phyloP scores from a whole-genome alignment of 176 grass and related monocot genomes.

The Tuctoria greenei region DNA sequence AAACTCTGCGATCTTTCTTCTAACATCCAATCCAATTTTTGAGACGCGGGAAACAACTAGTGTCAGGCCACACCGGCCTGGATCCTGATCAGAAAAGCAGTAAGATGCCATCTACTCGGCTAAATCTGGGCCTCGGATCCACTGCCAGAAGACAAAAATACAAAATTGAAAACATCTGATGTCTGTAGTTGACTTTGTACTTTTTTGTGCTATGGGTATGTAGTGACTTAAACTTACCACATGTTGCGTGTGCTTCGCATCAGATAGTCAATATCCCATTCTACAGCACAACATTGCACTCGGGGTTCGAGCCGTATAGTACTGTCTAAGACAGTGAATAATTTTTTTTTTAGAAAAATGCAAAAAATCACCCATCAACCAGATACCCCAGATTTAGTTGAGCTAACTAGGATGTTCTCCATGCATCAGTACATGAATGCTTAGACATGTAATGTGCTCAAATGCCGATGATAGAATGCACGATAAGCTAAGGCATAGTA shows the following conservation, averaged over 20 bases:
- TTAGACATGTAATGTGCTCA: neutral
- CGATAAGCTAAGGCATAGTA: neutral
- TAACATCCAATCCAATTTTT: neutral
- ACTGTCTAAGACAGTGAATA: neutral
- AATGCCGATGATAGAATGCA: neutral
- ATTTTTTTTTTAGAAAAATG: neutral
- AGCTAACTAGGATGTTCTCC: neutral
- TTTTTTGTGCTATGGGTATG: neutral
- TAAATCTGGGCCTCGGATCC: neutral
- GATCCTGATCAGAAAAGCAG: neutral
- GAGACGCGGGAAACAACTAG: neutral
- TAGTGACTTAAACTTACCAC: neutral
- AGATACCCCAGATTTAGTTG: neutral
- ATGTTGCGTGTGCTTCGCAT: too few relatives aligned
- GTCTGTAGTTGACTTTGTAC: slow-evolving; percentile 13
- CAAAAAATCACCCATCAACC: neutral
- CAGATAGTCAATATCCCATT: neutral
- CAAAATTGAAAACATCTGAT: neutral
- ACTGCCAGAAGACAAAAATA: too few relatives aligned
- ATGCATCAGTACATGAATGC: neutral
- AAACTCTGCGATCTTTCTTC: neutral
- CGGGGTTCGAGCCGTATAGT: neutral
- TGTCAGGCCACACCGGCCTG: neutral
- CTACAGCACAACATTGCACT: neutral
- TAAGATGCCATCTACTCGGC: neutral